Base-by-base conservation (phyloP, 1,139 yeast genomes). In the Blastobotrys capitulatus region DNA sequence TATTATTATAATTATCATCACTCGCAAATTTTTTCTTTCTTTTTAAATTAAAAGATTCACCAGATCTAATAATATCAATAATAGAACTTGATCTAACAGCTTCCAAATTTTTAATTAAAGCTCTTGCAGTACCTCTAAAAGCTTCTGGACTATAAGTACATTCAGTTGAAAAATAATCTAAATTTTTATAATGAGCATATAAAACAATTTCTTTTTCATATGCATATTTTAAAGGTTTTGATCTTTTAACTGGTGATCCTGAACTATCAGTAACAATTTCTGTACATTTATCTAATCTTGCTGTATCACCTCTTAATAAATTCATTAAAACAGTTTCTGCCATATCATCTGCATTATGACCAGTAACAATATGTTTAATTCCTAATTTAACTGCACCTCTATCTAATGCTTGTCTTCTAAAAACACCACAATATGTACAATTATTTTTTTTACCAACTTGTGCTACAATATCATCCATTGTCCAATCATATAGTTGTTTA, bases 101-200 rank as follows among this genome's bases (percentile, higher is more conserved):
- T 63, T 92, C 98, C 50, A 94, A 71, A 53, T 89, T 86, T 66
- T 92, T 92, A 72, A 94, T 80, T 37, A 92, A 74, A 51, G 89
- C 92, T 60, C 99, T 77, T 0, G 98, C 97, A 0, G 98, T 94
- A 10, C 99, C 98, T 58, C 99, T 74, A 63, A 94, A 94, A 0
- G 99, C 97, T 65, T 94, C 98, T 1, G 98, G 97, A 0, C 98
- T 96, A 69, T 94, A 94, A 0, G 96, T 83, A 67, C 99, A 94
- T 63, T 94, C 99, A 0, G 99, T 94, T 6, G 96, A 86, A 64
- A 94, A 94, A 66, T 94, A 94, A 66, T 94, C 98, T 49, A 94
- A 75, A 61, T 89, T 86, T 69, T 89, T 90, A 71, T 88, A 94
- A 64, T 94, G 98, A 1, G 99, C 99, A 69, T 94, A 94, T 25